Base-by-base conservation (phyloP, 1,139 yeast species). In the Pichia sp. region DNA sequence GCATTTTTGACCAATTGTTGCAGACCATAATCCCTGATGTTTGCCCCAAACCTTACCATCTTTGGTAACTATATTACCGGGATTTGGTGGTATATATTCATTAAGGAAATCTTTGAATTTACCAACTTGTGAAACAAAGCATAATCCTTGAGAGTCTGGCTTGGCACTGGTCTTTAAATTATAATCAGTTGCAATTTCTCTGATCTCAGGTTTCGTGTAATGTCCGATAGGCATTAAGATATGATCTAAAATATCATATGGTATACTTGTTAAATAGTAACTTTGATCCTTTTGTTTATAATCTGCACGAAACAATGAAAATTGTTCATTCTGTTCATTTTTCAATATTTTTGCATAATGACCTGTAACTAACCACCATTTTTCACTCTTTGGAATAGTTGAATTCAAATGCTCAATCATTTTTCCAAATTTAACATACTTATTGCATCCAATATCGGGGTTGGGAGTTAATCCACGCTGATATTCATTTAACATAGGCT, bases 321-420 rank as follows among this genome's bases (percentile, higher is more conserved):
- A 57, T 11, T 47, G 36, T 24, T 69, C 68, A 1, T 68, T 57
- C 1, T 51, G 43, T 0, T 56, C 49, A 50, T 66, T 64, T 34
- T 61, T 57, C 67, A 81, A 67, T 5, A 86, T 67, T 48, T 92
- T 69, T 0, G 95, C 82, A 64, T 92, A 92, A 64, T 92, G 98
- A 4, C 98, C 99, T 0, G 97, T 89, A 1, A 88, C 97, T 16
- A 92, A 66, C 95, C 96, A 87, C 83, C 92, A 86, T 42, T 70
- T 65, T 3, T 51, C 16, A 6, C n/a, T 11, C 11, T 16, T 32
- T 16, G 36, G 22, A 11, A 32, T 18, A 4, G 36, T 32, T 8
- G 36, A 16, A 35, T 70, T 66, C 39, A 89, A 65, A 59, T 80
- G 74, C 18, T 80, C 76, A 8, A 80, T 65, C 65, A 92, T 71